Base-by-base conservation (phyloP, 1,139 yeast species). In the Nakaseomyces bracarensis region DNA sequence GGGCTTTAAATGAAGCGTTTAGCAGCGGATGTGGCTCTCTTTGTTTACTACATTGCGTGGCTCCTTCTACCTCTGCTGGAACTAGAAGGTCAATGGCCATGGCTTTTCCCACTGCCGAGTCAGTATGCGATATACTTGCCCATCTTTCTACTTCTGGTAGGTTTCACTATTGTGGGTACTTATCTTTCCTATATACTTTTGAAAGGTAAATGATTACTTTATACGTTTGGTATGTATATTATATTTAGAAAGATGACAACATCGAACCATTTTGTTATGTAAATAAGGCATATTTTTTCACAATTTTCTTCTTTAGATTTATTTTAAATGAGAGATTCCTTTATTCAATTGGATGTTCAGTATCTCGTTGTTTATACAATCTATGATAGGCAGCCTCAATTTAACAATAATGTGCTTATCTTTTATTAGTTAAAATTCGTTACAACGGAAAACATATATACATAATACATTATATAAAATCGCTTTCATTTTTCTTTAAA, bases 1-100 rank as follows among this genome's bases (percentile, higher is more conserved):
- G n/a, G n/a, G n/a, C n/a, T n/a, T n/a, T n/a, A n/a, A n/a, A 39
- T 39, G 42, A 33, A 39, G 16, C 26, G 42, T 5, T 15, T 33
- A 4, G 38, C 25, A 14, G 16, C 33, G 13, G 25, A 19, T 19
- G 30, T 27, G 20, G n/a, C 25, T 22, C 18, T 39, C 19, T 39
- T 39, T 25, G 26, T 28, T 8, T 39, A 39, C 25, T 39, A 39
- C 25, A 19, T 19, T 15, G 19, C 33, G 14, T 39, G 42, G 42
- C 25, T 34, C 19, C 26, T 39, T 25, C 35, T 39, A 5, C 42
- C 42, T 4, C 13, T 34, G 11, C 18, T 39, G 14, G 38, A 39
- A 16, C 19, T 34, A 4, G 38, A 39, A 23, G 35, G 35, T 18
- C 18, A 14, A 20, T 19, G 31, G 26, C 22, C 22, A 6, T 31